A percentile compares a stretch with the other conserved stretches of the same genome.
phyloP scores from a whole-genome alignment of 345 rosid genomes.

The Cardamine chenopodiifolia region DNA sequence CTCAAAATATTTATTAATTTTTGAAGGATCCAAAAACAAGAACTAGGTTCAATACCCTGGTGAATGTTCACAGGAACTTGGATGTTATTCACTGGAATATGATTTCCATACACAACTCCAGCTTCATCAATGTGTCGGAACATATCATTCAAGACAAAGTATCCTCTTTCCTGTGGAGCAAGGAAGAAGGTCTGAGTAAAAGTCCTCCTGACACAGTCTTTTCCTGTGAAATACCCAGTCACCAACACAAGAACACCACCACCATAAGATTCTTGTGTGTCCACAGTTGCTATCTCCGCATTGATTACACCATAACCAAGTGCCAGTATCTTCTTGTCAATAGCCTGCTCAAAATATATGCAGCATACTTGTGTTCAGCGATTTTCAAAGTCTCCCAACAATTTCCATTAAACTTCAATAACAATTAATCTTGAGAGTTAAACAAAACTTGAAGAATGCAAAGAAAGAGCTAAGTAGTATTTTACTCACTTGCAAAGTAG shows the following conservation, averaged over 20 bases:
- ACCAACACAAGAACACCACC: conserved; percentile 80
- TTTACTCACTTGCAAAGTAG: conserved; percentile 77
- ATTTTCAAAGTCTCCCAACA: neutral
- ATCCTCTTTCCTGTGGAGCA: conserved; percentile 93
- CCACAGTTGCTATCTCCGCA: conserved; percentile 73
- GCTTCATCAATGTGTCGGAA: conserved; percentile 69
- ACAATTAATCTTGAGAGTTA: neutral
- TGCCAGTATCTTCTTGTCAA: conserved; percentile 75
- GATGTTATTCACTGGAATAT: conserved; percentile 33
- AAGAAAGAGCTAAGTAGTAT: neutral
- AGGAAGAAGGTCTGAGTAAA: conserved; percentile 87
- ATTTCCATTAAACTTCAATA: neutral
- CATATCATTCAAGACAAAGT: conserved; percentile 92
- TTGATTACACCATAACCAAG: conserved; percentile 55
- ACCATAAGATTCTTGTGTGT: conserved; percentile 71
- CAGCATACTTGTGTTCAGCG: neutral
- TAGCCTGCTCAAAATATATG: conserved; percentile 58
- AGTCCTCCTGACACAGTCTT: conserved; percentile 53
- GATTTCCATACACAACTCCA: conserved; percentile 22
- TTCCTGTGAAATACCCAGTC: conserved; percentile 76
- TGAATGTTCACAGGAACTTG: conserved; percentile 43
- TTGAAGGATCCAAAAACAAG: neutral
- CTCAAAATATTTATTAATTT: neutral
- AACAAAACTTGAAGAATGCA: neutral
- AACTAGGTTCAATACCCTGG: conserved; percentile 44